These are phyloP conservation scores for Mortierella sp. DNA, from an alignment of 371 early-diverging fungal species.

Conservation along the genomic window DNA sequence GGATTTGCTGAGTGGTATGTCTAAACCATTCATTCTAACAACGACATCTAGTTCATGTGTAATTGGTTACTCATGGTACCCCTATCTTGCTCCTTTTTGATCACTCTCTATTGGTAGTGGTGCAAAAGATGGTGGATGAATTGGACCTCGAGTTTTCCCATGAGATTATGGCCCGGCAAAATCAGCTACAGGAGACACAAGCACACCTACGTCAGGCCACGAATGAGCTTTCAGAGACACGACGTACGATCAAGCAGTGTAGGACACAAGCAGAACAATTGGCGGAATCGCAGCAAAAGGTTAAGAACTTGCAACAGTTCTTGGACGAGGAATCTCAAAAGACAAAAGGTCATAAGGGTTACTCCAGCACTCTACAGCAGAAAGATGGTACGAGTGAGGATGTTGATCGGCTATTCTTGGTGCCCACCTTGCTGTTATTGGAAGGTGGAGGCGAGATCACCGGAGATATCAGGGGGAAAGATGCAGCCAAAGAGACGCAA, in stretches of 20 bases:
- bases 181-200: slow-evolving; percentile 69
- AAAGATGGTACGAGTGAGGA: slow-evolving; percentile 13
- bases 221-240: slow-evolving; percentile 71
- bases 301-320: slow-evolving; percentile 60
- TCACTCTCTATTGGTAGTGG: slow-evolving; percentile 52
- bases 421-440: background rate
- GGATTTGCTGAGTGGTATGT: slow-evolving; percentile 67
- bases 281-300: slow-evolving; percentile 66
- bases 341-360: slow-evolving; percentile 35
- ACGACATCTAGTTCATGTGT: no score
- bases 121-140: slow-evolving; percentile 77
- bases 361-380: slow-evolving; percentile 16
- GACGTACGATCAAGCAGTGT: slow-evolving; percentile 66
- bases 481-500: slow-evolving; percentile 18
- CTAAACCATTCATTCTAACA: no score
- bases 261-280: slow-evolving; percentile 61
- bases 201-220: slow-evolving; percentile 69
- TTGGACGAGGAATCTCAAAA: slow-evolving; percentile 53
- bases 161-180: slow-evolving; percentile 69
- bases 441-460: background rate
- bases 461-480: slow-evolving; percentile 6
- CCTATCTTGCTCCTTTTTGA: background rate
- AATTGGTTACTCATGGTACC: no score
- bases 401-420: slow-evolving; percentile 13
- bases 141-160: slow-evolving; percentile 72